Base-by-base conservation (phyloP, 805 yeast species). In the Myxozyma vanderwaltii region DNA sequence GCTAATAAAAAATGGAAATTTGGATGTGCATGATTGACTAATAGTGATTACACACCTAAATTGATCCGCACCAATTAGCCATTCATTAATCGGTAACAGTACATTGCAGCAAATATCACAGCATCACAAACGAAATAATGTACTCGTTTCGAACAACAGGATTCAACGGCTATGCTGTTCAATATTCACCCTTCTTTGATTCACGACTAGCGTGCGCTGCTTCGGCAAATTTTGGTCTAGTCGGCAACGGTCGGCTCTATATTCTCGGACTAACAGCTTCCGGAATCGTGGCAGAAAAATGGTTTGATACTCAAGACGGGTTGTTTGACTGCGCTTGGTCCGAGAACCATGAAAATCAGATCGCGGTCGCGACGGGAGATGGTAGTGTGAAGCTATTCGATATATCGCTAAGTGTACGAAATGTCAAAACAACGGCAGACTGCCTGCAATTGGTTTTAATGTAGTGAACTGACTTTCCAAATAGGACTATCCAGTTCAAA, bases 231-330 rank as follows among this genome's bases (percentile, higher is more conserved):
- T 92, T 85, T 72, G 98, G 98, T 1, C 76, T 92, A 3, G 96
- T 91, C 2, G 99, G 99, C 1, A 92, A 92, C 72, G 99, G 99
- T 4, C 81, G 89, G 66, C 76, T 92, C 29, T 86, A 77, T 66
- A 77, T 92, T 1, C 75, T 92, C 24, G 84, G 83, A 50, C 88
- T 92, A 48, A 82, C 80, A 53, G 82, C 83, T 23, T 75, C 78
- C 61, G 98, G 98, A 0, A 68, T 47, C 74, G 79, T 3, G 72
- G 81, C 15, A 33, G 63, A 44, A 57, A 67, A 23, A 64, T 66
- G 54, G 56, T 92, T 89, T 76, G 90, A 90, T 61, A 92, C 98
- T 0, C 97, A 92, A 72, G 99, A 92, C 74, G 96, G 97, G 4
- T 76, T 91, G 17, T 91, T 89, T 68, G 95, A 89, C 68, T 75